Evolutionary conservation across 139 green algal species (phyloP), one percentile per base, ranked within the genome.

Genomic region (Prasinococcaceae sp.): DNA sequence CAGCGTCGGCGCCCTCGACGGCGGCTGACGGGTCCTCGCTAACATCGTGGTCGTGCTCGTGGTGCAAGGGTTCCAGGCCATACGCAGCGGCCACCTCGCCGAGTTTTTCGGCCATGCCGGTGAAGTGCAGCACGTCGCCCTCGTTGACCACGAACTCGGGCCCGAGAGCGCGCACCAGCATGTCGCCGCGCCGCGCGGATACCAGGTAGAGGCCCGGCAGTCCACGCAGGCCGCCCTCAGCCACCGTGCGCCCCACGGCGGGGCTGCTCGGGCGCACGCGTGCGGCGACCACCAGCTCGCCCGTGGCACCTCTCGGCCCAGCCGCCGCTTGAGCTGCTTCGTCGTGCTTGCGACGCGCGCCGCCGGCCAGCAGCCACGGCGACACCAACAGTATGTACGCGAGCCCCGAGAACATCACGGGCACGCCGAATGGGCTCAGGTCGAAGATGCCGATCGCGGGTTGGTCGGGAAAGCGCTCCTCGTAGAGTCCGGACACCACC

Each of bases 401-500:
- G 23, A 59, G 6, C 2, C 51, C 51, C 25, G 23, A 38, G 25
- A 59, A 3, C 37, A 41, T 19, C 26, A 59, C 51, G 24, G 51
- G 51, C 36, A 59, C 51, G 23, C 51, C 51, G 38, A 41, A 59
- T 3, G 30, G 48, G 29, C 10, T 42, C 23, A 59, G 24, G 14
- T 50, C 51, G 22, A 59, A 49, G 22, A 59, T 28, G 24, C 51
- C 51, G 10, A 57, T 42, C 32, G 49, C 23, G 2, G 2, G 16
- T 32, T 50, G 36, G 2, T 62, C 55, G 4, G 55, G 55, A 17
- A 66, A 42, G 22, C 40, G 30, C 2, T 62, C 44, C 5, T 26
- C 19, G 16, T 43, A 29, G 38, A 75, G 47, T 19, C 72, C 79
- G 16, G 68, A 60, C 9, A 88, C 70, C 32, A 92, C 77, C 26